Conservation (phyloP, 2,329 filamentous ascomycete genomes). For the Pestalotiopsis fici region DNA sequence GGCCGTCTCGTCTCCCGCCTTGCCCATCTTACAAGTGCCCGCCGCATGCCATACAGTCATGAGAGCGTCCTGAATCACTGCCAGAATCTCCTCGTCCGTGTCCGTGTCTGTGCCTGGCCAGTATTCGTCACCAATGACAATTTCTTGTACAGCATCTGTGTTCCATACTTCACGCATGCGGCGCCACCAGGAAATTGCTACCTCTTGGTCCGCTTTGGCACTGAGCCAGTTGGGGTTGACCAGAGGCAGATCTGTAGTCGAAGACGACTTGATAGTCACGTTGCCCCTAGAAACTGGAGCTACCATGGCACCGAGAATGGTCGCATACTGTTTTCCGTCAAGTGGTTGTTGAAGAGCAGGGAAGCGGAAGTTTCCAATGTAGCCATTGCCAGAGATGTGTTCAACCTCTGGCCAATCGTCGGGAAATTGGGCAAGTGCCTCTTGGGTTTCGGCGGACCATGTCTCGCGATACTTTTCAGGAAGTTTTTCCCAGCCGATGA, state of each 20-base stretch:
- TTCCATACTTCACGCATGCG: slow-evolving; percentile 33
- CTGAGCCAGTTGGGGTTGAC: slow-evolving; percentile 41
- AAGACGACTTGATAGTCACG: slow-evolving; percentile 32
- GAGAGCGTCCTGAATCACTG: slow-evolving; percentile 8
- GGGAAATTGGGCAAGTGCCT: slow-evolving; percentile 54
- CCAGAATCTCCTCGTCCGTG: slow-evolving; percentile 13
- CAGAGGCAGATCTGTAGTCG: slow-evolving; percentile 34
- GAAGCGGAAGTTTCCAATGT: slow-evolving; percentile 14
- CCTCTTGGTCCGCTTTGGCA: slow-evolving; percentile 37
- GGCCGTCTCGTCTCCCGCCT: slow-evolving; percentile 25
- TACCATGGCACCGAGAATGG: slow-evolving; percentile 36
- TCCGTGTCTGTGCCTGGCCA: slow-evolving; percentile 12
- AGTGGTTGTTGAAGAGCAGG: slow-evolving; percentile 12
- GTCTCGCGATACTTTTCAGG: slow-evolving; percentile 19
- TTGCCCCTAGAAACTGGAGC: slow-evolving; percentile 40
- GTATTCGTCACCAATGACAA: slow-evolving; percentile 11
- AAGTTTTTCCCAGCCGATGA: slow-evolving; percentile 30
- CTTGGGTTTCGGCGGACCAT: slow-evolving; percentile 14
- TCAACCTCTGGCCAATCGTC: slow-evolving; percentile 17
- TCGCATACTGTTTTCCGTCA: slow-evolving; percentile 11
- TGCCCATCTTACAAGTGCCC: slow-evolving; percentile 27
- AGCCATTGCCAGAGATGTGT: slow-evolving; percentile 11
- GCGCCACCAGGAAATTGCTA: slow-evolving; percentile 38
- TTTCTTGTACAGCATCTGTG: not conserved
- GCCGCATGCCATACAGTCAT: slow-evolving; percentile 16